Base-by-base conservation (phyloP, 2,329 filamentous ascomycete genomes). In the Xylaria sp. region DNA sequence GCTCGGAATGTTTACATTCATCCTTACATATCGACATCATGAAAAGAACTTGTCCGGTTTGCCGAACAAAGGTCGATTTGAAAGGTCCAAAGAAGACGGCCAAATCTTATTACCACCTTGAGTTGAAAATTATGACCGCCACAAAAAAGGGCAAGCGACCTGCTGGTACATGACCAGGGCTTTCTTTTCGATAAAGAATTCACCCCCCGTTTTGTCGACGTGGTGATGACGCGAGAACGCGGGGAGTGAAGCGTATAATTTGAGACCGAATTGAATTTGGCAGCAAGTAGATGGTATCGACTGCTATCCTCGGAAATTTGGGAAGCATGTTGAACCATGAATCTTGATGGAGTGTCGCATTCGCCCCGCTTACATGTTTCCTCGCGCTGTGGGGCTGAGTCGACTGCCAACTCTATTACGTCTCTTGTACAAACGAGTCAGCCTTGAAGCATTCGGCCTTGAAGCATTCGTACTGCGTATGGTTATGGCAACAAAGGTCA, bases 11-110 rank as follows among this genome's bases (percentile, higher is more conserved):
- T 74, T 82, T 91, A 1, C 87, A 90, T 74, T 85, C 86, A 12
- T 87, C 89, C 4, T 83, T 91, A 1, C 80, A 88, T 67, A 87
- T 88, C 39, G 86, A 89, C 62, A 80, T 80, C 0, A 83, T 82
- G n/a, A 86, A 84, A 66, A 86, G 86, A 57, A 85, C 86, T 64
- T 91, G 89, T 67, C 89, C 89, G 0, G 89, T 91, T 72, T 91
- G 89, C 77, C 84, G 89, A 39, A 83, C 88, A 55, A 87, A 87
- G 66, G 83, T 91, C 52, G 87, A 88, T 63, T 81, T 82, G 51
- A 84, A 83, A 69, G 74, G 60, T 79, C 76, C 15, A 25, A 71
- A 77, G 23, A 84, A 85, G 66, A 82, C 76, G 7, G 74, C 74
- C 32, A 86, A 84, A 74, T 83, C 82, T 0, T 89, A 86, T 68